Conservation (phyloP, 768 basidiomycete species). For the Exidia glandulosa region DNA sequence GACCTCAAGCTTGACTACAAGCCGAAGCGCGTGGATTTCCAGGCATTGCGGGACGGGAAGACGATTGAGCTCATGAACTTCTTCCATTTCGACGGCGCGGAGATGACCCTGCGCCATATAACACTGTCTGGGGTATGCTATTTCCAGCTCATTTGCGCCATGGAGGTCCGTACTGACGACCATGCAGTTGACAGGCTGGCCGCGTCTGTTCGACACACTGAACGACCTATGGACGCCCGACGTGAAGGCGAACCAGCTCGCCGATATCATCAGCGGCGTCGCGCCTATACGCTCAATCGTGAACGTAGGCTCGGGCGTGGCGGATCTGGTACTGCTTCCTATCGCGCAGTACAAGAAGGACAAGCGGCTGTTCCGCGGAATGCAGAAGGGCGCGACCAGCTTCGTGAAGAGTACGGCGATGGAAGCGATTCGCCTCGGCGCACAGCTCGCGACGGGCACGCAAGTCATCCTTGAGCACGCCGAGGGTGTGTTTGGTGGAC, state of each 20-base stretch:
- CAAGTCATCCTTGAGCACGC: slow-evolving; percentile 96
- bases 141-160: neutral
- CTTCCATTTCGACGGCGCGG: slow-evolving; percentile 98
- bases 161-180: too few species aligned
- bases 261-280: slow-evolving; percentile 93
- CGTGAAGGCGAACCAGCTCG: slow-evolving; percentile 95
- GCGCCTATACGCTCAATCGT: slow-evolving; percentile 93
- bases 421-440: slow-evolving; percentile 91
- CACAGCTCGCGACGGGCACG: slow-evolving; percentile 88
- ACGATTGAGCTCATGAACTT: slow-evolving; percentile 99
- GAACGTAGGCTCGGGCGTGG: slow-evolving; percentile 94
- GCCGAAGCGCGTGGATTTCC: slow-evolving; percentile 91
- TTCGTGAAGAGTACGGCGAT: slow-evolving; percentile 92
- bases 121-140: slow-evolving; percentile 77
- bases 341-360: slow-evolving; percentile 98
- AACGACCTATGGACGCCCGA: slow-evolving; percentile 99
- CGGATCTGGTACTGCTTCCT: slow-evolving; percentile 88
- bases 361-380: slow-evolving; percentile 78
- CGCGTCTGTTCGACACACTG: slow-evolving; percentile 77
- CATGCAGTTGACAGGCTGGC: slow-evolving; percentile 88
- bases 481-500: slow-evolving; percentile 75
- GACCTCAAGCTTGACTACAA: slow-evolving; percentile 97
- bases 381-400: slow-evolving; percentile 87
- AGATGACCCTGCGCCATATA: slow-evolving; percentile 93
- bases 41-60: slow-evolving; percentile 77